Conservation (phyloP, 768 basidiomycete genomes). For the Psilocybe sp. region DNA sequence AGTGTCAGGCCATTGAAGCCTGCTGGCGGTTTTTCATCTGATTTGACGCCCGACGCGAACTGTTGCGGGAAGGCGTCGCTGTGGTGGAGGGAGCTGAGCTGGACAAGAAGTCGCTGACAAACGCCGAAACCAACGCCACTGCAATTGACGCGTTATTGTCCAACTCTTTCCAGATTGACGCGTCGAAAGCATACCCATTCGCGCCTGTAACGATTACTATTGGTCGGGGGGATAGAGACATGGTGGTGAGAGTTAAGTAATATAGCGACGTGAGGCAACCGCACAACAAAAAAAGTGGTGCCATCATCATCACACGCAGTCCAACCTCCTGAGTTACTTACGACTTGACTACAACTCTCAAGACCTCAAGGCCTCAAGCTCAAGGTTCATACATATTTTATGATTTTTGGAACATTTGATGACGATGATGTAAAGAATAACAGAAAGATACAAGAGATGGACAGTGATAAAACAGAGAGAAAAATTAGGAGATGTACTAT, state of each 20-base stretch:
- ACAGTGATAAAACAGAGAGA: conserved; percentile 16
- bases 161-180: background rate
- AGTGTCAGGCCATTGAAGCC: conserved; percentile 60
- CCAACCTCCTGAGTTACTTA: no score
- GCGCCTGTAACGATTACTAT: conserved; percentile 70
- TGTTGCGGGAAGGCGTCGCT: conserved; percentile 50
- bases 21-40: conserved; percentile 12
- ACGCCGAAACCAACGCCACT: conserved; percentile 86
- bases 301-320: no score
- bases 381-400: background rate
- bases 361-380: no score
- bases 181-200: conserved; percentile 47
- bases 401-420: background rate
- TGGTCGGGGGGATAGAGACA: conserved; percentile 25
- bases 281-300: no score
- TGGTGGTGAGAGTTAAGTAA: conserved; percentile 1
- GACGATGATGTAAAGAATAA: conserved; percentile 7
- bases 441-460: conserved; percentile 16
- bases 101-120: conserved; percentile 72
- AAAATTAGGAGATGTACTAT: conserved; percentile 19
- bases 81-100: conserved; percentile 52
- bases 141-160: conserved; percentile 2
- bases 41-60: conserved; percentile 27
- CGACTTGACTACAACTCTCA: background rate
- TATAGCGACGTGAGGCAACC: background rate